Evolutionary conservation across 2,329 filamentous ascomycete species (phyloP).

Genomic region (Fusarium odoratissimum): DNA sequence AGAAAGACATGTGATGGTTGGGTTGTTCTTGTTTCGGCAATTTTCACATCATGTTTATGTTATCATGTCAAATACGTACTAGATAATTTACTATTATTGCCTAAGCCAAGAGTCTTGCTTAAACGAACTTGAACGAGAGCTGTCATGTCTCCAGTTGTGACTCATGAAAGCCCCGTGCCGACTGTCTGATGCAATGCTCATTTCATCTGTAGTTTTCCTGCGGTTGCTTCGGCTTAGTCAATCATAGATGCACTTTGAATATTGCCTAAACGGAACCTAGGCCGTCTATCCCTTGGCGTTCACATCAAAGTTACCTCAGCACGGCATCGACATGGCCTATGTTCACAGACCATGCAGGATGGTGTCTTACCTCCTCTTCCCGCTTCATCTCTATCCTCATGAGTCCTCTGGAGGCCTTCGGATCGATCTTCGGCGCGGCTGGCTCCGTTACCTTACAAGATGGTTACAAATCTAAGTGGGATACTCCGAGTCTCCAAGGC

Average conservation of each 20-base stretch:
- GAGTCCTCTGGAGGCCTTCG: not conserved
- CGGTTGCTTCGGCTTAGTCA: not conserved
- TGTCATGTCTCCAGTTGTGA: not conserved
- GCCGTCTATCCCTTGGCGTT: not conserved
- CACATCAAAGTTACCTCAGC: accelerated
- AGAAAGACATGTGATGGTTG: not conserved
- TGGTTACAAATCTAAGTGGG: not conserved
- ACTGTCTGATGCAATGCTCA: accelerated
- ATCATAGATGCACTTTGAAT: accelerated
- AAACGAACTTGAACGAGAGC: too few relatives aligned
- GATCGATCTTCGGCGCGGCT: not conserved
- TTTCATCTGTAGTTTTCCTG: accelerated
- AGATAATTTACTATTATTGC: not conserved
- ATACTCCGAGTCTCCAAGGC: accelerated
- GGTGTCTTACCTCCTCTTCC: too few relatives aligned
- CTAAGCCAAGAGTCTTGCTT: not conserved
- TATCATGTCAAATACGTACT: not conserved
- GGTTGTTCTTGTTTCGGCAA: not conserved
- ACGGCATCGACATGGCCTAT: not conserved
- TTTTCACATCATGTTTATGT: not conserved
- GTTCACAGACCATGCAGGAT: too few relatives aligned
- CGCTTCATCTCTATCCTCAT: accelerated
- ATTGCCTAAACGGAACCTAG: not conserved
- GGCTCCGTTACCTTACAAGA: not conserved
- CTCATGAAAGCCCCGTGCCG: not conserved